These are phyloP conservation scores for Umbelopsis sp. DNA, from an alignment of 192 early-diverging fungal species.

Conservation along the genomic window DNA sequence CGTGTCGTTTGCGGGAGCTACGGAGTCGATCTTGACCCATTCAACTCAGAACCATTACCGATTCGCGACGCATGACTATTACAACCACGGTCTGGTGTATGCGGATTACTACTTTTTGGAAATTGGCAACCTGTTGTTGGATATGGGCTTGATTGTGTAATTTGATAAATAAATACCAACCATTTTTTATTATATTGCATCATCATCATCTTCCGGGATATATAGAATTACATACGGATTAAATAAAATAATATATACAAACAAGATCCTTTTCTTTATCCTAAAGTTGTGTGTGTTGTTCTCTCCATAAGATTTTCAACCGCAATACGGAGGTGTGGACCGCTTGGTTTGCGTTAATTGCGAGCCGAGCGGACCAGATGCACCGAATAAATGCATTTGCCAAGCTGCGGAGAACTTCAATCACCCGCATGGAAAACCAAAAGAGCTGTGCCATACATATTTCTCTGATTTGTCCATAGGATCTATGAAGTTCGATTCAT, in stretches of 20 bases:
- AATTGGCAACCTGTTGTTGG: constrained; percentile 13
- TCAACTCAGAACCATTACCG: constrained; percentile 6
- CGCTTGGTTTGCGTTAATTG: too few species aligned
- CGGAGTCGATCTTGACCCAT: neutral
- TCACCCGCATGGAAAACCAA: too few species aligned
- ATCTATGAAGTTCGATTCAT: too few species aligned
- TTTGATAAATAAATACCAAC: constrained; percentile 2
- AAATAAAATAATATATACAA: neutral
- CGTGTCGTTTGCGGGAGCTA: constrained; percentile 1
- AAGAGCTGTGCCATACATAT: too few species aligned
- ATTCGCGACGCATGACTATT: constrained; percentile 4
- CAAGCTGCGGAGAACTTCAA: too few species aligned
- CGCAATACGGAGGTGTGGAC: too few species aligned
- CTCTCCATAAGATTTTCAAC: too few species aligned
- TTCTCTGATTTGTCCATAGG: too few species aligned
- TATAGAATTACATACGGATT: constrained; percentile 1
- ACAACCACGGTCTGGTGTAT: constrained; percentile 16
- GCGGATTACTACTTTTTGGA: constrained; percentile 18
- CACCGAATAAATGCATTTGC: too few species aligned
- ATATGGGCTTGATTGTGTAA: constrained; percentile 17
- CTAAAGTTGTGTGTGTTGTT: constrained; percentile 7
- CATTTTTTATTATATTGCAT: constrained; percentile 3
- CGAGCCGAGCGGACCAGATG: too few species aligned
- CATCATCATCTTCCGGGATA: constrained; percentile 7
- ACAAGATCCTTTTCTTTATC: constrained; percentile 6